Evolutionary conservation across 495 filamentous ascomycete genomes (phyloP).

Genomic region (Podospora didyma): DNA sequence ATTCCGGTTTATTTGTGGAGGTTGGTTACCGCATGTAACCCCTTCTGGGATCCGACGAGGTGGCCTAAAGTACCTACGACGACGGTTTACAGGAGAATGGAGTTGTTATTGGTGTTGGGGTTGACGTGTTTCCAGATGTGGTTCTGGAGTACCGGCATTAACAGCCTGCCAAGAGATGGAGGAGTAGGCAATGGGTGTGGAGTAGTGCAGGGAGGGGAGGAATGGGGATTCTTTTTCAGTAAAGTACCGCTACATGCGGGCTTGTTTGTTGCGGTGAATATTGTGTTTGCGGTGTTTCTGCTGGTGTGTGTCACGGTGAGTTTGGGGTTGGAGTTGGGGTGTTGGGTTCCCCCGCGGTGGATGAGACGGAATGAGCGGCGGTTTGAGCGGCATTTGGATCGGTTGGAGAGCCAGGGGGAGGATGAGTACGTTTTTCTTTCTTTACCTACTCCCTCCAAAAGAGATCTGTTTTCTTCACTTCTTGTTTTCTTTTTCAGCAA

Average conservation of each 20-base stretch:
- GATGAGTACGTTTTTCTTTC: neutral
- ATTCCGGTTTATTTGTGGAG: slow-evolving; percentile 3
- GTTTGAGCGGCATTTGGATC: slow-evolving; percentile 2
- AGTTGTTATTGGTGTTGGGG: neutral
- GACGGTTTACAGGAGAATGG: neutral
- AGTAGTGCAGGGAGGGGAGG: too few relatives aligned
- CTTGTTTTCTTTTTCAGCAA: too few relatives aligned
- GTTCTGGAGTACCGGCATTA: slow-evolving; percentile 6
- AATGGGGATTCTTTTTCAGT: slow-evolving; percentile 17
- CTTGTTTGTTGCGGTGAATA: slow-evolving; percentile 18
- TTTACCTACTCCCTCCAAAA: neutral
- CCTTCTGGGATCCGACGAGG: slow-evolving; percentile 9
- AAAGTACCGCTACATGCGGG: slow-evolving; percentile 7
- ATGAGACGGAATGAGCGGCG: neutral
- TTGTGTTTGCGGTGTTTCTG: slow-evolving; percentile 10
- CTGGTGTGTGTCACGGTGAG: neutral
- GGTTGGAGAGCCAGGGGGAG: neutral
- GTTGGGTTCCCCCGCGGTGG: slow-evolving; percentile 5
- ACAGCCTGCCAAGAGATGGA: neutral
- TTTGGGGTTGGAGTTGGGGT: neutral
- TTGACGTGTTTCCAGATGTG: slow-evolving; percentile 2
- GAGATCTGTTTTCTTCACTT: too few relatives aligned
- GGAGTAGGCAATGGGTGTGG: too few relatives aligned
- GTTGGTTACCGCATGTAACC: slow-evolving; percentile 1
- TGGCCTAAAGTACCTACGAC: slow-evolving; percentile 10